These are phyloP conservation scores for Flaveria sonorensis DNA, from an alignment of 129 eudicot species.

Conservation along the genomic window DNA sequence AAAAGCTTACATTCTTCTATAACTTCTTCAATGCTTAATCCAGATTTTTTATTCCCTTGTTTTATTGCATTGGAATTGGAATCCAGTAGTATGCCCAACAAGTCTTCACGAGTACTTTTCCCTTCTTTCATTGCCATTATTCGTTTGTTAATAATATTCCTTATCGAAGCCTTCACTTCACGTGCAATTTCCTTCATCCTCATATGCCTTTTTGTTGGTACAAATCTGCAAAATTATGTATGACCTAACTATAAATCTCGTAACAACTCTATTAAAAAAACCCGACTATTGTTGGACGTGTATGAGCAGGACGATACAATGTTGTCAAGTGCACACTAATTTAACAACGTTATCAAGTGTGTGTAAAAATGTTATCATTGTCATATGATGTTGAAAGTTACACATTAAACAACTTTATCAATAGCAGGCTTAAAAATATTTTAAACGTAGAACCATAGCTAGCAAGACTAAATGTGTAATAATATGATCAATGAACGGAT, in stretches of 20 bases:
- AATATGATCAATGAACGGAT: no score
- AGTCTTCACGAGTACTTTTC: conserved; percentile 22
- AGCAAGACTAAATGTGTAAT: no score
- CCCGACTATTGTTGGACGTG: no score
- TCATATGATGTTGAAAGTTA: no score
- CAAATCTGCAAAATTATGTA: conserved; percentile 9
- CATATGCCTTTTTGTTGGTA: conserved; percentile 33
- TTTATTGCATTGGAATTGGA: conserved; percentile 31
- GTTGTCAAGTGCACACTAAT: no score
- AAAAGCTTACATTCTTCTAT: conserved; percentile 37
- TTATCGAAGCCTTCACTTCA: conserved; percentile 25
- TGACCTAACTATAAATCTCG: not conserved
- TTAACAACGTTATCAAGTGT: no score
- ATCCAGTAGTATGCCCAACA: conserved; percentile 30
- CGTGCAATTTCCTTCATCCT: conserved; percentile 26
- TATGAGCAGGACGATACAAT: no score
- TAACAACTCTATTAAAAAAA: not conserved
- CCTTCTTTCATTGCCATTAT: conserved; percentile 22
- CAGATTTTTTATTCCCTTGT: conserved; percentile 10
- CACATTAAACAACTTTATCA: no score
- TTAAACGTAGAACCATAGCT: no score
- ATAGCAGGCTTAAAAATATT: no score
- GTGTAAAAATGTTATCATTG: no score
- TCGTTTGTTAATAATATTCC: conserved; percentile 25
- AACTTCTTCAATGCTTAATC: conserved; percentile 31